Percentiles rank a stretch among this genome's conserved stretches.
phyloP scores from a whole-genome alignment of 306 rosid genomes.

The Oemleria cerasiformis region DNA sequence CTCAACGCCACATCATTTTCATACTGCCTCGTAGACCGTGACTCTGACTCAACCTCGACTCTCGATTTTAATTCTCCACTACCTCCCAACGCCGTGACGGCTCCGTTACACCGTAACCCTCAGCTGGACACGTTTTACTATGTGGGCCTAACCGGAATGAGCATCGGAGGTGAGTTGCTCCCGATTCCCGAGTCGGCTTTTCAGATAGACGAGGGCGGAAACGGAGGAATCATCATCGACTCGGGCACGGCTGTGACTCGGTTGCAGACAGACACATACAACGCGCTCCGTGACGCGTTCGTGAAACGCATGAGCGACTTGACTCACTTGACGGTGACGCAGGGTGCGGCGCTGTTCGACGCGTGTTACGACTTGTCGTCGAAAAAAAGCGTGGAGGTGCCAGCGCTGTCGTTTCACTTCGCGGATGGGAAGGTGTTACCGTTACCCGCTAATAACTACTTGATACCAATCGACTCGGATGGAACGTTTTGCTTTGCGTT shows the following conservation, averaged over 20 bases:
- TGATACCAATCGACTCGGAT: conserved; percentile 75
- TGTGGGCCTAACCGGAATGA: conserved; percentile 54
- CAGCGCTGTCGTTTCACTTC: conserved; percentile 72
- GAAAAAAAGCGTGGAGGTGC: conserved; percentile 63
- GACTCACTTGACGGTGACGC: conserved; percentile 26
- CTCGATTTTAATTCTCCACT: conserved; percentile 65
- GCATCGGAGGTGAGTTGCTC: conserved; percentile 62
- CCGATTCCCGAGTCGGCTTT: conserved; percentile 46
- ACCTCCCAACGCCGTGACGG: conserved; percentile 53
- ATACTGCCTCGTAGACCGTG: conserved; percentile 84
- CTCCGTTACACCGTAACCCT: conserved; percentile 56
- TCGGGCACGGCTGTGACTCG: conserved; percentile 97
- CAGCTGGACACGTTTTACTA: conserved; percentile 65
- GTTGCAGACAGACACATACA: conserved; percentile 53
- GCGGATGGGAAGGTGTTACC: conserved; percentile 46
- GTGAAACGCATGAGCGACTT: conserved; percentile 39
- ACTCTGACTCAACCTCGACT: conserved; percentile 71
- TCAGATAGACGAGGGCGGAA: conserved; percentile 38
- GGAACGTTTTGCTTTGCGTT: conserved; percentile 90
- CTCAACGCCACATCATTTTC: conserved; percentile 70
- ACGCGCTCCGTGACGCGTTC: conserved; percentile 56
- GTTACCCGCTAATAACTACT: conserved; percentile 76
- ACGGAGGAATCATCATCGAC: conserved; percentile 73
- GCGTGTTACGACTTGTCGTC: conserved; percentile 79
- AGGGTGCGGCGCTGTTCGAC: conserved; percentile 66